Conservation (phyloP, 768 basidiomycete genomes). For the Lyophyllum shimeji region DNA sequence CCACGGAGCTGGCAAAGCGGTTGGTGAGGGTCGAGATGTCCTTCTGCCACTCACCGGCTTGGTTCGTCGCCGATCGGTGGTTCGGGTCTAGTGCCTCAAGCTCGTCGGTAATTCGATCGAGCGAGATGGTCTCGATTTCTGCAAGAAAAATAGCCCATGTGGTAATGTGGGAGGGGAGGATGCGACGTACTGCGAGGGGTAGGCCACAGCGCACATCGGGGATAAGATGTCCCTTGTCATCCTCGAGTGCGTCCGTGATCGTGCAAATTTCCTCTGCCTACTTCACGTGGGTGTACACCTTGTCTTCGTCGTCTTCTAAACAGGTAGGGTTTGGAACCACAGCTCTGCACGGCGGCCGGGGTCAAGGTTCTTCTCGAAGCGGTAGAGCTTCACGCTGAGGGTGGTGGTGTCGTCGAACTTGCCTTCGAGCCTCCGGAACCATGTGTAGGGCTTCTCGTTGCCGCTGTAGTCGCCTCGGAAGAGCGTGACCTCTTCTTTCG, state of each 20-base stretch:
- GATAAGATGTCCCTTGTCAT: neutral
- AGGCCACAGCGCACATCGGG: neutral
- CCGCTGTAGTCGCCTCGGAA: neutral
- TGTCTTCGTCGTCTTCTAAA: neutral
- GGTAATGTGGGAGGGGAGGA: neutral
- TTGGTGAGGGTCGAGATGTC: neutral
- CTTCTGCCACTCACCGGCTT: neutral
- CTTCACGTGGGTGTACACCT: slow-evolving; percentile 1
- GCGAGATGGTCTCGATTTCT: neutral
- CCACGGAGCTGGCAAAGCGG: neutral
- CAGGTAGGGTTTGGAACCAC: neutral
- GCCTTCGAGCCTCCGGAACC: slow-evolving; percentile 1
- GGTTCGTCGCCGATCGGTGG: neutral
- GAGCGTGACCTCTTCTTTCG: neutral
- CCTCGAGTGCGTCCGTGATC: neutral
- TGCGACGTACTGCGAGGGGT: neutral
- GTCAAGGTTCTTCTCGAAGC: neutral
- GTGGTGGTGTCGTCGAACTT: neutral
- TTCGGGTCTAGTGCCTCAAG: neutral
- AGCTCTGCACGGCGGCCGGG: neutral
- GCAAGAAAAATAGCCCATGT: neutral
- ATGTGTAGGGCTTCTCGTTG: neutral
- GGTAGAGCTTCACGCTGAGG: neutral
- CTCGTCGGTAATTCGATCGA: neutral
- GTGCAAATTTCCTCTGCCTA: neutral